A percentile compares a stretch with the other conserved stretches of the same genome.
Conservation (phyloP, 2,329 filamentous ascomycete species). For the Leptographium wingfieldii region DNA sequence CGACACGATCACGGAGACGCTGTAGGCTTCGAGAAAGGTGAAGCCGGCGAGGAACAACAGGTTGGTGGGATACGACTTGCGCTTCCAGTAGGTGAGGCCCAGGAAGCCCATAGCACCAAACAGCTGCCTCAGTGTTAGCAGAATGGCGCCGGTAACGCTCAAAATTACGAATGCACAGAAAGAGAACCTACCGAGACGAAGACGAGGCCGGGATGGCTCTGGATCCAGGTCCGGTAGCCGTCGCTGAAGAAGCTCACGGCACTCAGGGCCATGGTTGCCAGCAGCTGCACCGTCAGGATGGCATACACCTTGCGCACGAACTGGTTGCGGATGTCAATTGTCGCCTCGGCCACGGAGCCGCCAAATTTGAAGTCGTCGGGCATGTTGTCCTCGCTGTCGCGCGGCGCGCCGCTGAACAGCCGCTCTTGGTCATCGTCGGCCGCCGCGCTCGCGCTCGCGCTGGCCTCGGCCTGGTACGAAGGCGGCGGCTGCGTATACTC, state of each 20-base stretch:
- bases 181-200: slow-evolving; percentile 55
- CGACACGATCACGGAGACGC: slow-evolving; percentile 81
- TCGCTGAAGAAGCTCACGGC: slow-evolving; percentile 74
- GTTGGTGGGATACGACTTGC: slow-evolving; percentile 90
- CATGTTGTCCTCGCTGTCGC: slow-evolving; percentile 77
- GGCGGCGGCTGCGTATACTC: slow-evolving; percentile 67
- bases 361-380: slow-evolving; percentile 99
- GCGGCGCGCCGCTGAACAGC: slow-evolving; percentile 54
- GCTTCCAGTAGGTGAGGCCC: slow-evolving; percentile 86
- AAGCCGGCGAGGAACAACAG: slow-evolving; percentile 84
- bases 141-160: background rate
- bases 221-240: slow-evolving; percentile 76
- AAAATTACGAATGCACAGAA: no score
- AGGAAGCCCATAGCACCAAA: slow-evolving; percentile 76
- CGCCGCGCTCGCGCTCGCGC: slow-evolving; percentile 41
- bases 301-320: slow-evolving; percentile 97
- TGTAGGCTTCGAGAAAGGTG: slow-evolving; percentile 86
- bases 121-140: slow-evolving; percentile 31
- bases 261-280: slow-evolving; percentile 71
- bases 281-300: slow-evolving; percentile 88
- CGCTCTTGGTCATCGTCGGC: slow-evolving; percentile 38
- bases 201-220: slow-evolving; percentile 70
- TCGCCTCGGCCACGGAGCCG: slow-evolving; percentile 83
- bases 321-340: slow-evolving; percentile 90
- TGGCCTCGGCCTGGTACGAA: slow-evolving; percentile 48